Evolutionary conservation across 1,284 basidiomycete species (phyloP).

Genomic region (Ceratobasidium sp.): DNA sequence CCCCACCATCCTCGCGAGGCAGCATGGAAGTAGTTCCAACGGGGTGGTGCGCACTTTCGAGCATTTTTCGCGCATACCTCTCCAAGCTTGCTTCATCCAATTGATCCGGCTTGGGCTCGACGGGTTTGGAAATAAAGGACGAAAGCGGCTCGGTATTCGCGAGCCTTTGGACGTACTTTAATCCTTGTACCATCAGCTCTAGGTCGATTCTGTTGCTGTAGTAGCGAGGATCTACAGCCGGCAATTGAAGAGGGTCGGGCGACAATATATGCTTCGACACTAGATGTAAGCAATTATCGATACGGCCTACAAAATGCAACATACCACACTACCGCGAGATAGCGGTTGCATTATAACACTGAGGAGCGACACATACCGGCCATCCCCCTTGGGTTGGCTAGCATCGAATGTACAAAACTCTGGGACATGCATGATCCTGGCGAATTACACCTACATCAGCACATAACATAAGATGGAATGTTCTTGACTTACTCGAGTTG

Average conservation of each 20-base stretch:
- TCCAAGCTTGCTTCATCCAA: constrained; percentile 42
- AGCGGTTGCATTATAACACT: constrained; percentile 42
- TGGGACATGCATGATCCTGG: constrained; percentile 45
- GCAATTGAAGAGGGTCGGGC: constrained; percentile 25
- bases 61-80: constrained; percentile 39
- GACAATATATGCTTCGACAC: constrained; percentile 42
- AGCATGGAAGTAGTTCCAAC: constrained; percentile 55
- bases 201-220: constrained; percentile 50
- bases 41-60: constrained; percentile 42
- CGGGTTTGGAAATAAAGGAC: constrained; percentile 38
- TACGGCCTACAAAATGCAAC: background rate
- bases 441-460: background rate
- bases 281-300: background rate
- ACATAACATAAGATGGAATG: background rate
- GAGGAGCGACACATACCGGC: constrained; percentile 43
- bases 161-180: constrained; percentile 54
- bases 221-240: constrained; percentile 45
- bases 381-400: constrained; percentile 27
- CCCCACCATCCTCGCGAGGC: constrained; percentile 54
- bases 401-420: constrained; percentile 42
- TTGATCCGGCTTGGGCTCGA: constrained; percentile 43
- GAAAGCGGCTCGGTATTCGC: constrained; percentile 51
- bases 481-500: constrained; percentile 43
- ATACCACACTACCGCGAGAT: constrained; percentile 42
- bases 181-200: constrained; percentile 52